These are phyloP conservation scores for Epichloe festucae DNA, from an alignment of 2,329 filamentous ascomycete species.

Conservation along the genomic window DNA sequence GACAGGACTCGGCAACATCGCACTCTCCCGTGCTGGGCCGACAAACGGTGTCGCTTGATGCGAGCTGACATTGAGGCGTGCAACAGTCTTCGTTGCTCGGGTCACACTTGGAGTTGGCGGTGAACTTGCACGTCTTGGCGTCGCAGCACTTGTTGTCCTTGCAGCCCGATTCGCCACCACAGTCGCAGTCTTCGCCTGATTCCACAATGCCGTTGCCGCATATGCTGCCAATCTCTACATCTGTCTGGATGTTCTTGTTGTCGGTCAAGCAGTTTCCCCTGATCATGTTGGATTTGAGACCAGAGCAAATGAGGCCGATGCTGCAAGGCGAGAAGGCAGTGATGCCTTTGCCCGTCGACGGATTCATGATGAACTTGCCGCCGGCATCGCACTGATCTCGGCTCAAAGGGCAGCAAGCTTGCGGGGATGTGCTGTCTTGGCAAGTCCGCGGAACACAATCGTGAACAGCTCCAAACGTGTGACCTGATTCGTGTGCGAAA, in stretches of 20 bases:
- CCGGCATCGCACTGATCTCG: conserved; percentile 56
- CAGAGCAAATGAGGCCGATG: conserved; percentile 87
- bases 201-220: conserved; percentile 98
- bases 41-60: conserved; percentile 58
- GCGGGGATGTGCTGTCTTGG: conserved; percentile 39
- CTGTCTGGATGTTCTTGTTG: conserved; percentile 71
- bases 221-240: conserved; percentile 68
- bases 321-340: conserved; percentile 75
- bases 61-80: conserved; percentile 51
- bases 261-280: conserved; percentile 60
- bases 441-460: conserved; percentile 70
- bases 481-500: conserved; percentile 85
- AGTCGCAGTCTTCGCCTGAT: conserved; percentile 88
- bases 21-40: conserved; percentile 67
- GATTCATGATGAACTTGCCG: conserved; percentile 90
- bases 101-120: conserved; percentile 62
- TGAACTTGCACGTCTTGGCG: conserved; percentile 76
- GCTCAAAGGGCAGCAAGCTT: conserved; percentile 69
- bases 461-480: conserved; percentile 92
- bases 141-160: conserved; percentile 72
- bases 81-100: conserved; percentile 75
- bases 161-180: conserved; percentile 65
- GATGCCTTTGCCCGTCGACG: conserved; percentile 63
- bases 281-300: conserved; percentile 62
- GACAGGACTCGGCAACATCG: conserved; percentile 75